Percentiles rank a stretch among this genome's conserved stretches.
phyloP scores from a whole-genome alignment of 2,329 filamentous ascomycete species.

The Botrytis pseudocinerea region DNA sequence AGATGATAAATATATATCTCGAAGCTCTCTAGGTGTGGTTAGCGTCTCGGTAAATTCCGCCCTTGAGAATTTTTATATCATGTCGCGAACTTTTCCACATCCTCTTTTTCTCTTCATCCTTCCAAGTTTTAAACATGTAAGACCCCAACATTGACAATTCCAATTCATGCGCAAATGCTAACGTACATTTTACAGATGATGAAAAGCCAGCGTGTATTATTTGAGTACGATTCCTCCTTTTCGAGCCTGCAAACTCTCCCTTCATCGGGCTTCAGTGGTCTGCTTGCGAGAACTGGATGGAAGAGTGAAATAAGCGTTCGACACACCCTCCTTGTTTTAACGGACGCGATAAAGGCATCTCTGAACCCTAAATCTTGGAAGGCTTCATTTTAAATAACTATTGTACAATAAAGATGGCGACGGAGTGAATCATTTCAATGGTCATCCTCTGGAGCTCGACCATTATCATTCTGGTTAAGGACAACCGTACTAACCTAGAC shows the following conservation, averaged over 20 bases:
- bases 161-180: constrained; percentile 35
- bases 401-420: neutral
- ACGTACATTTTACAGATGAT: constrained; percentile 72
- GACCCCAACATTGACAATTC: constrained; percentile 45
- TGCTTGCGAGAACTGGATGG: constrained; percentile 63
- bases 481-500: neutral
- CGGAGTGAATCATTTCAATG: neutral
- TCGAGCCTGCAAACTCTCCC: constrained; percentile 78
- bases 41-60: constrained; percentile 28
- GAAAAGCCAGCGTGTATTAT: constrained; percentile 96
- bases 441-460: neutral
- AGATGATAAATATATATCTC: neutral
- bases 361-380: constrained; percentile 71
- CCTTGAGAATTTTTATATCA: constrained; percentile 35
- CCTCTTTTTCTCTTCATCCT: constrained; percentile 71
- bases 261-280: constrained; percentile 87
- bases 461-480: neutral
- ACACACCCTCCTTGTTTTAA: constrained; percentile 97
- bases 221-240: constrained; percentile 74
- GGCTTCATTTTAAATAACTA: constrained; percentile 33
- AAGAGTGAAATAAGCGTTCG: constrained; percentile 98
- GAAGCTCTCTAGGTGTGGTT: constrained; percentile 36
- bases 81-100: constrained; percentile 41
- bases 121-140: constrained; percentile 99
- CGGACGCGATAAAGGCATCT: constrained; percentile 98